phyloP scores from a whole-genome alignment of 768 basidiomycete genomes.

The Pholiota conissans region DNA sequence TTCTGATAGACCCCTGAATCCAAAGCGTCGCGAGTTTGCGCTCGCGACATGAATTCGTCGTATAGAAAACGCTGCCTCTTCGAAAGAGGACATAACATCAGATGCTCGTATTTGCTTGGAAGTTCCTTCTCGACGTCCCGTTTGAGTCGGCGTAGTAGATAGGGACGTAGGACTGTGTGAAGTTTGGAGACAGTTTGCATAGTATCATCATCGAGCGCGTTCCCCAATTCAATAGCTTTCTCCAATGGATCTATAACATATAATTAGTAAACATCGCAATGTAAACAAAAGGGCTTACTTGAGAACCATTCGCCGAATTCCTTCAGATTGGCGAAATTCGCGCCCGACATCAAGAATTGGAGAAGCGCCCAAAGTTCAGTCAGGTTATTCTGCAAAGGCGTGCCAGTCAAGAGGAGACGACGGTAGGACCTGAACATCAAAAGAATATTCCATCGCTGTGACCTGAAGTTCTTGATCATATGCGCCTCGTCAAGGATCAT shows the following conservation, averaged over 20 bases:
- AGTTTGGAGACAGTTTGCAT: slow-evolving; percentile 83
- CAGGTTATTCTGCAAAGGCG: slow-evolving; percentile 94
- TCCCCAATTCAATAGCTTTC: slow-evolving; percentile 88
- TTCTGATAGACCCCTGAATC: slow-evolving; percentile 86
- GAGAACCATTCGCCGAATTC: slow-evolving; percentile 98
- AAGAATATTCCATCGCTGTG: slow-evolving; percentile 90
- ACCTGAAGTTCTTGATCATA: slow-evolving; percentile 97
- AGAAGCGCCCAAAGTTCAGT: slow-evolving; percentile 94
- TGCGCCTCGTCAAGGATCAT: slow-evolving; percentile 97
- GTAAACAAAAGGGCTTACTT: slow-evolving; percentile 60
- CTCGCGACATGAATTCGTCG: slow-evolving; percentile 93
- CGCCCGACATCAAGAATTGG: slow-evolving; percentile 90
- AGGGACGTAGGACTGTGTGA: slow-evolving; percentile 95
- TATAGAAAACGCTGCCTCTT: slow-evolving; percentile 94
- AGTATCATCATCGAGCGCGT: slow-evolving; percentile 75
- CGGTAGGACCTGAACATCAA: slow-evolving; percentile 86
- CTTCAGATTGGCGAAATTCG: slow-evolving; percentile 87
- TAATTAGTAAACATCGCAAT: neutral
- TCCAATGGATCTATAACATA: slow-evolving; percentile 77
- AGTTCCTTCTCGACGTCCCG: slow-evolving; percentile 96
- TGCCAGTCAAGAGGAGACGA: slow-evolving; percentile 90
- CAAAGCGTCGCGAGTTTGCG: slow-evolving; percentile 80
- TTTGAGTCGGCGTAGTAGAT: slow-evolving; percentile 93
- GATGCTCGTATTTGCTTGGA: slow-evolving; percentile 91
- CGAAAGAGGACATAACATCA: slow-evolving; percentile 84